phyloP scores from a whole-genome alignment of 768 basidiomycete species.

The Russula brevipes region DNA sequence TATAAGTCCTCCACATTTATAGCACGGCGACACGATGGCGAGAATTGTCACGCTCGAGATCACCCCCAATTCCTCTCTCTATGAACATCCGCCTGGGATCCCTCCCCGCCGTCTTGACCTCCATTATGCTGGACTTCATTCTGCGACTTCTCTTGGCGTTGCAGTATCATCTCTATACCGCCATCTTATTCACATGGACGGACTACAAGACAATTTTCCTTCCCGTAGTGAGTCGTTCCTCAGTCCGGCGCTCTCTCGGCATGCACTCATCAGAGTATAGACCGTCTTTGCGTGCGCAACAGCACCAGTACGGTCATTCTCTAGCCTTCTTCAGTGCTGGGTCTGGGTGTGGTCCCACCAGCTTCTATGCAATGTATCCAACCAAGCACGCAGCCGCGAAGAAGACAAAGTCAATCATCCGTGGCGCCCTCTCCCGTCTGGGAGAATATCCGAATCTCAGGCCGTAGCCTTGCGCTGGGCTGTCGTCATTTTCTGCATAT shows the following conservation, averaged over 20 bases:
- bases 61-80: conserved; percentile 6
- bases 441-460: conserved; percentile 23
- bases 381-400: conserved; percentile 25
- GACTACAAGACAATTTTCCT: conserved; percentile 32
- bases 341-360: conserved; percentile 29
- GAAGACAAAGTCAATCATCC: conserved; percentile 29
- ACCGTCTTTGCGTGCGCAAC: conserved; percentile 24
- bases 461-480: conserved; percentile 25
- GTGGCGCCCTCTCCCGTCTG: conserved; percentile 30
- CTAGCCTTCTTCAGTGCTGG: conserved; percentile 9
- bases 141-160: conserved; percentile 8
- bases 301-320: conserved; percentile 13
- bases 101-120: not conserved
- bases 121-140: conserved; percentile 5
- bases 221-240: conserved; percentile 27
- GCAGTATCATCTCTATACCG: conserved; percentile 24
- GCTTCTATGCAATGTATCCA: conserved; percentile 28
- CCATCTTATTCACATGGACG: conserved; percentile 31
- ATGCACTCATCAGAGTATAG: conserved; percentile 1
- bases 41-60: not conserved
- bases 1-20: conserved; percentile 9
- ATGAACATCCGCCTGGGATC: conserved; percentile 4
- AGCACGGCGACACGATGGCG: conserved; percentile 12
- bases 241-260: not conserved
- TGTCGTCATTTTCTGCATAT: conserved; percentile 22